Evolutionary conservation across 2,329 filamentous ascomycete species (phyloP).

Genomic region (Aspergillus proliferans): DNA sequence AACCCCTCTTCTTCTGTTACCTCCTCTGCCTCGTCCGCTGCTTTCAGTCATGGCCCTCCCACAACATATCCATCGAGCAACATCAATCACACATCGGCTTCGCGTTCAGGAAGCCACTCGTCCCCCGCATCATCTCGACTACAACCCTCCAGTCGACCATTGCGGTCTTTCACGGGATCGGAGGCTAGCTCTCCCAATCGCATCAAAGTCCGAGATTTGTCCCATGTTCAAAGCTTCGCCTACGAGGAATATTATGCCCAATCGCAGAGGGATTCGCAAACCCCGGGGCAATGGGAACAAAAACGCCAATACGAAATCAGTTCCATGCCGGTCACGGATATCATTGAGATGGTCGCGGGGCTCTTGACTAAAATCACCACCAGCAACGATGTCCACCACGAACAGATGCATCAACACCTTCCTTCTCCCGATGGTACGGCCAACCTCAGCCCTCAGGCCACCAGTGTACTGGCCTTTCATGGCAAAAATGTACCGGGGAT

Average conservation of each 20-base stretch:
- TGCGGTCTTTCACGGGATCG: conserved; percentile 38
- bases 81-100: conserved; percentile 14
- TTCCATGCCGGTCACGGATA: conserved; percentile 91
- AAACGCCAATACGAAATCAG: conserved; percentile 84
- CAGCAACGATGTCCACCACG: conserved; percentile 91
- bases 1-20: conserved; percentile 1
- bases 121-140: conserved; percentile 43
- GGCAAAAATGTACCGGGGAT: conserved; percentile 97
- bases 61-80: conserved; percentile 19
- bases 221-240: conserved; percentile 84
- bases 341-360: conserved; percentile 98
- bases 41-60: background rate
- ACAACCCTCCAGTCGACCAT: conserved; percentile 40
- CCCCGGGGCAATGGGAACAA: conserved; percentile 40
- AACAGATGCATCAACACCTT: conserved; percentile 73
- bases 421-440: conserved; percentile 54
- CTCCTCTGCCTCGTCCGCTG: conserved; percentile 4
- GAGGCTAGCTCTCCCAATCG: conserved; percentile 47
- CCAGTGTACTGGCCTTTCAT: conserved; percentile 84
- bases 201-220: conserved; percentile 80
- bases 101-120: conserved; percentile 23
- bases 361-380: conserved; percentile 94
- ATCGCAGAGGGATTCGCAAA: conserved; percentile 38
- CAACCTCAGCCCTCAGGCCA: conserved; percentile 59
- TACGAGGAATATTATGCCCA: conserved; percentile 64